These are phyloP conservation scores for Penicilliopsis zonata DNA, from an alignment of 495 filamentous ascomycete species.

Conservation along the genomic window DNA sequence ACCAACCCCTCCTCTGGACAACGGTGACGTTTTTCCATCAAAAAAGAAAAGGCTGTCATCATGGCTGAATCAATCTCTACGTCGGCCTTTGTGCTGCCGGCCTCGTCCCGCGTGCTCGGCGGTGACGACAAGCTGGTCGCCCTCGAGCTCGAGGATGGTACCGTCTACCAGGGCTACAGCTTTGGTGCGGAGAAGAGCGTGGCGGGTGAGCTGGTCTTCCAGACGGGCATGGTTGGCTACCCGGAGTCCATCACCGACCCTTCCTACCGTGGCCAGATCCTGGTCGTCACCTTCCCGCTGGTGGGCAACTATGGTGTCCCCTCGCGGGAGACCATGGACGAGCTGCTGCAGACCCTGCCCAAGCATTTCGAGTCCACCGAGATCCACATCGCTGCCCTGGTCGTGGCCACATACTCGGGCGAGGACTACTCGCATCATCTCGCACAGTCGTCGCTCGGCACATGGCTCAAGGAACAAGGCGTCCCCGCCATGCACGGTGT, in stretches of 20 bases:
- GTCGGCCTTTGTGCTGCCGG: conserved; percentile 39
- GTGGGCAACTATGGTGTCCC: conserved; percentile 95
- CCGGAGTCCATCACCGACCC: conserved; percentile 91
- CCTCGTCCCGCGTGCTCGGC: conserved; percentile 25
- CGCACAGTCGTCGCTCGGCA: conserved; percentile 74
- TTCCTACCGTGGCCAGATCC: conserved; percentile 84
- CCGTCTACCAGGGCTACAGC: conserved; percentile 81
- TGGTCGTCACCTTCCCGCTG: conserved; percentile 83
- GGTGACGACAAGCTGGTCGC: conserved; percentile 50
- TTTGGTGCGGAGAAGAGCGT: conserved; percentile 89
- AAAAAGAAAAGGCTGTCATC: too few species aligned
- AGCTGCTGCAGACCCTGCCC: conserved; percentile 69
- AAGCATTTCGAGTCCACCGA: conserved; percentile 83
- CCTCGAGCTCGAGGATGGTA: conserved; percentile 85
- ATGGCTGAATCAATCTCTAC: conserved; percentile 16
- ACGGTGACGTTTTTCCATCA: too few species aligned
- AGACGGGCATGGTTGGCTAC: conserved; percentile 99
- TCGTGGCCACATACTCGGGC: conserved; percentile 82
- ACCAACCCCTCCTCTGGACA: too few species aligned
- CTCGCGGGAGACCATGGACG: conserved; percentile 66
- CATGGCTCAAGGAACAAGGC: conserved; percentile 91
- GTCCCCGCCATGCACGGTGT: conserved; percentile 95
- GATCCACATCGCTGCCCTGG: conserved; percentile 85
- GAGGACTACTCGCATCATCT: conserved; percentile 93
- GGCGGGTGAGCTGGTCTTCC: conserved; percentile 94